These are phyloP conservation scores for Ceratobasidium sp. DNA, from an alignment of 1,284 basidiomycete species.

Conservation along the genomic window DNA sequence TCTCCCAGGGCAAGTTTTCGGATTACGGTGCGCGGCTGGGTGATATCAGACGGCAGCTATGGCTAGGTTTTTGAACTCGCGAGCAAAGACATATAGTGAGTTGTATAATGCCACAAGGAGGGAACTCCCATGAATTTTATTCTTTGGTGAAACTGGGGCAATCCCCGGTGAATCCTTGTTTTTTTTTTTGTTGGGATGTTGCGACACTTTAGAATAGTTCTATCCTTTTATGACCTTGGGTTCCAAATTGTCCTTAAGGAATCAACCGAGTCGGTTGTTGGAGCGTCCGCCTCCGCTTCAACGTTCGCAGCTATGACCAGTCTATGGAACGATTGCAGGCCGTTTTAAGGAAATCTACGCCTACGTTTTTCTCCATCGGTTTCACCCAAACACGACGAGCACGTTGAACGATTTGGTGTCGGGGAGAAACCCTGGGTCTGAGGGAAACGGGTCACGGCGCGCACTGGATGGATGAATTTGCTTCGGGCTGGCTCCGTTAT, in stretches of 20 bases:
- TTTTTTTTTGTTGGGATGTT: neutral
- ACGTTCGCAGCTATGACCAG: constrained; percentile 57
- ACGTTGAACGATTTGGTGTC: constrained; percentile 73
- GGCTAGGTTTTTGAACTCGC: constrained; percentile 63
- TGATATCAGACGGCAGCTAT: constrained; percentile 70
- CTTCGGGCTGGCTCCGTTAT: constrained; percentile 25
- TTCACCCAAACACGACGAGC: constrained; percentile 54
- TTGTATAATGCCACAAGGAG: constrained; percentile 64
- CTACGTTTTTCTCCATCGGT: constrained; percentile 60
- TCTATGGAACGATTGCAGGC: constrained; percentile 58
- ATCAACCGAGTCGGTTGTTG: constrained; percentile 52
- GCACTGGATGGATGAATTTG: constrained; percentile 62
- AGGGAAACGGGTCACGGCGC: constrained; percentile 58
- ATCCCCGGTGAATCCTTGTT: constrained; percentile 20
- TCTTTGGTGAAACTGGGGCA: constrained; percentile 58
- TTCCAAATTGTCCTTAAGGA: constrained; percentile 52
- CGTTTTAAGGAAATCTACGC: constrained; percentile 54
- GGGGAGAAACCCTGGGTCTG: constrained; percentile 58
- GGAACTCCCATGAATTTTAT: constrained; percentile 60
- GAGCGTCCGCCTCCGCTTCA: constrained; percentile 59
- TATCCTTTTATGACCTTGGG: constrained; percentile 12
- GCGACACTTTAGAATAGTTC: neutral
- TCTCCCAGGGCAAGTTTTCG: constrained; percentile 76
- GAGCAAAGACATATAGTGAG: constrained; percentile 67
- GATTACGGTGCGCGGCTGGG: constrained; percentile 69